Conservation (phyloP, 768 basidiomycete species). For the Boletus pseudopeckii region DNA sequence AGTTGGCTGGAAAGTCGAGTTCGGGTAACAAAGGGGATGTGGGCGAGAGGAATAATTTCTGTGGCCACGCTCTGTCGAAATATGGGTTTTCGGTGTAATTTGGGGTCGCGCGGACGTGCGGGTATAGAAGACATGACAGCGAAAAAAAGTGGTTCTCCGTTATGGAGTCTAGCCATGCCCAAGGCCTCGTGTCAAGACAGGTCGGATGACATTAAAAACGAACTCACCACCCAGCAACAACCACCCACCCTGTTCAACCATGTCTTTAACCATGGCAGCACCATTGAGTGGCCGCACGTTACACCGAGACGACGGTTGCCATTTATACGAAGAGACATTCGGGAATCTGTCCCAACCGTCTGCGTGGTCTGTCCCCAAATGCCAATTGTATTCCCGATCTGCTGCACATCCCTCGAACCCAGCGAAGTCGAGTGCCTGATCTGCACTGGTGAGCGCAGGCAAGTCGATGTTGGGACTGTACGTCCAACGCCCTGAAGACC, state of each 20-base stretch:
- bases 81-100: conserved; percentile 50
- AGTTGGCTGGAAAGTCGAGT: conserved; percentile 46
- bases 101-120: conserved; percentile 64
- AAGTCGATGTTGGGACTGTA: conserved; percentile 36
- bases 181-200: conserved; percentile 2
- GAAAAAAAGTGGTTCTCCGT: conserved; percentile 76
- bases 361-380: conserved; percentile 51
- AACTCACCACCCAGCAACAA: conserved; percentile 57
- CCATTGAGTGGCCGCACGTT: conserved; percentile 39
- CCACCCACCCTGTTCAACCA: conserved; percentile 73
- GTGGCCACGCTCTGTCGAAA: conserved; percentile 65
- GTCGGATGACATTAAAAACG: not conserved
- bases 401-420: conserved; percentile 63
- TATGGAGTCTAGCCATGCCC: conserved; percentile 49
- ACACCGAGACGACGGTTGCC: conserved; percentile 49
- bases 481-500: conserved; percentile 40
- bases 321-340: conserved; percentile 46
- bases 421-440: conserved; percentile 50
- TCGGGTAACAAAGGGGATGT: conserved; percentile 36
- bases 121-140: conserved; percentile 60
- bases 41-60: conserved; percentile 59
- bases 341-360: conserved; percentile 54
- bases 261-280: conserved; percentile 46
- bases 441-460: conserved; percentile 33
- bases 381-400: conserved; percentile 61